Conservation (phyloP, 208 protist species). For the Naegleria fowleri region DNA sequence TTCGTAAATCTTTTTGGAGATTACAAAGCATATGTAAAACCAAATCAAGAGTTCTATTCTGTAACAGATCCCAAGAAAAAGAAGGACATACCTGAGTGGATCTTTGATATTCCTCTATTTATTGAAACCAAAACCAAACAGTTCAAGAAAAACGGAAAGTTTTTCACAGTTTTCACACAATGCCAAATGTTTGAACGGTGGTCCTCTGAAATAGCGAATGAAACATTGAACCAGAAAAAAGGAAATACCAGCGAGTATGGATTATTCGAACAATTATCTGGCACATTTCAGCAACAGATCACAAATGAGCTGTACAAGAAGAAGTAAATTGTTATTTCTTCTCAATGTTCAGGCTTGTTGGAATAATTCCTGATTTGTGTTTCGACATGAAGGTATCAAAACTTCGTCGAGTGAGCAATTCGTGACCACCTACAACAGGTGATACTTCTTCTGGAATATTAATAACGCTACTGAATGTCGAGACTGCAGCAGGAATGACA, state of each 20-base stretch:
- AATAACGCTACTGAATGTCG: neutral
- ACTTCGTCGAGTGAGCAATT: neutral
- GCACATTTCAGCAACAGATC: neutral
- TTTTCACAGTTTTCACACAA: neutral
- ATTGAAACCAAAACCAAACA: neutral
- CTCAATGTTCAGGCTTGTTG: neutral
- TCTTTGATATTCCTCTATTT: neutral
- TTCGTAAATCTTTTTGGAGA: constrained; percentile 14
- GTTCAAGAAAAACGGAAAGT: neutral
- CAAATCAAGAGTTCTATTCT: neutral
- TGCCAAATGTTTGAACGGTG: constrained; percentile 25
- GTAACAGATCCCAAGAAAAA: neutral
- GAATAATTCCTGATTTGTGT: neutral
- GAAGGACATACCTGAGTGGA: neutral
- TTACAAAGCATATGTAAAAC: neutral
- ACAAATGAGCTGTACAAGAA: neutral
- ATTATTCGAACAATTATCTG: neutral
- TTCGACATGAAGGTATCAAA: neutral
- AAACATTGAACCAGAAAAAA: neutral
- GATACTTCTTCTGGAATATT: neutral
- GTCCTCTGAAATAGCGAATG: neutral
- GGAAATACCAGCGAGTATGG: neutral
- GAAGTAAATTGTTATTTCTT: neutral
- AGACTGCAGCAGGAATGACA: neutral
- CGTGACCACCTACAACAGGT: neutral